phyloP scores from a whole-genome alignment of 192 early-diverging fungal genomes.

The Rhizoclosmatium globosum region DNA sequence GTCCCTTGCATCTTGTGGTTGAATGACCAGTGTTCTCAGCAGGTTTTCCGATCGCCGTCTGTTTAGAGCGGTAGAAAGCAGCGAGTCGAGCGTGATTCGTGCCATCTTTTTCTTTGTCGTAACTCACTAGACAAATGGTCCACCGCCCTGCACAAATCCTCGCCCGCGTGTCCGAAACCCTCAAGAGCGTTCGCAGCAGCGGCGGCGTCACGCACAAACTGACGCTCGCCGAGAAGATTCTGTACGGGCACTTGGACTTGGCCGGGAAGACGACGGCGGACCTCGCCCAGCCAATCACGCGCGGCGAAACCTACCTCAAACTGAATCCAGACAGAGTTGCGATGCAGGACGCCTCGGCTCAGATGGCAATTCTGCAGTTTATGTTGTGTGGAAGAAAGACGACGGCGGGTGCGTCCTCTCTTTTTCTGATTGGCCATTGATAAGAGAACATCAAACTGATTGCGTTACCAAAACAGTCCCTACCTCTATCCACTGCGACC shows the following conservation, averaged over 20 bases:
- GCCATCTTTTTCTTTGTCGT: background rate
- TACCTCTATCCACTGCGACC: slow-evolving; percentile 96
- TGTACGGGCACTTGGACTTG: slow-evolving; percentile 88
- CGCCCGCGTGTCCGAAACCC: slow-evolving; percentile 14
- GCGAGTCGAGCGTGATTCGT: background rate
- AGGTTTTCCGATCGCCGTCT: slow-evolving; percentile 1
- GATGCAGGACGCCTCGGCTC: slow-evolving; percentile 77
- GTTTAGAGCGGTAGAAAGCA: background rate
- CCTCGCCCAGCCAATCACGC: slow-evolving; percentile 53
- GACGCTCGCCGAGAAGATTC: slow-evolving; percentile 95
- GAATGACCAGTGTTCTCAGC: slow-evolving; percentile 16
- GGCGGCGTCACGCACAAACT: slow-evolving; percentile 44
- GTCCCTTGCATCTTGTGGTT: slow-evolving; percentile 47
- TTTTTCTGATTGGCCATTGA: background rate
- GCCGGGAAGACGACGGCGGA: slow-evolving; percentile 52
- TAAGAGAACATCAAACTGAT: background rate
- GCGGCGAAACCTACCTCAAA: slow-evolving; percentile 92
- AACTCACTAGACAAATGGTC: background rate
- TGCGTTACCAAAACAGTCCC: slow-evolving; percentile 63
- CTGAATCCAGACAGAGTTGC: slow-evolving; percentile 96
- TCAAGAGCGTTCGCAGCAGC: background rate
- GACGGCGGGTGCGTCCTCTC: slow-evolving; percentile 62
- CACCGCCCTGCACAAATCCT: slow-evolving; percentile 2
- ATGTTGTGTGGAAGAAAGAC: slow-evolving; percentile 89
- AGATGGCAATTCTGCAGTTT: slow-evolving; percentile 93